phyloP scores from a whole-genome alignment of 129 eudicot species.

The Tagetes patula region DNA sequence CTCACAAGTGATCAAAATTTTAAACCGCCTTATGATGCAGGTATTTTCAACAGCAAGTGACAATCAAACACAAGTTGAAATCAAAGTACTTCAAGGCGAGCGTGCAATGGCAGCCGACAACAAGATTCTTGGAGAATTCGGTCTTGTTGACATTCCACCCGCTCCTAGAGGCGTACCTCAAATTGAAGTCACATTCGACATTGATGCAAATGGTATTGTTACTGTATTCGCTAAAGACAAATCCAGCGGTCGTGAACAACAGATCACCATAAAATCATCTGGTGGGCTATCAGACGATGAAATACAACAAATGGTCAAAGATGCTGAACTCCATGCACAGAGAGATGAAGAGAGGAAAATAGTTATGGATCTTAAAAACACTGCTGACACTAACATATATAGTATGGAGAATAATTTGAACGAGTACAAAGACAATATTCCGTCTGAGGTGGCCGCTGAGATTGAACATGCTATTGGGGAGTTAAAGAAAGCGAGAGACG shows the following conservation, averaged over 20 bases:
- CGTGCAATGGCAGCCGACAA: constrained; percentile 23
- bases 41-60: constrained; percentile 23
- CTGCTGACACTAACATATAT: constrained; percentile 42
- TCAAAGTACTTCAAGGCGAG: constrained; percentile 29
- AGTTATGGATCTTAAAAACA: constrained; percentile 36
- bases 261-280: constrained; percentile 49
- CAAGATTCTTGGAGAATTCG: constrained; percentile 34
- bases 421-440: constrained; percentile 48
- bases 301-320: constrained; percentile 47
- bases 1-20: neutral
- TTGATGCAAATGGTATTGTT: constrained; percentile 35
- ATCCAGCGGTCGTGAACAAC: constrained; percentile 53
- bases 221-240: constrained; percentile 51
- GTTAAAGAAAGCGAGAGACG: constrained; percentile 13
- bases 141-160: constrained; percentile 22
- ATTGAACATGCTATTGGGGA: constrained; percentile 1
- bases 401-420: constrained; percentile 48
- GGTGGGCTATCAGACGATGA: constrained; percentile 51
- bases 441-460: constrained; percentile 35
- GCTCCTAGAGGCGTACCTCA: constrained; percentile 45
- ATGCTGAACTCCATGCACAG: constrained; percentile 46
- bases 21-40: neutral
- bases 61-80: constrained; percentile 23
- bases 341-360: constrained; percentile 39
- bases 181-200: constrained; percentile 43